Evolutionary conservation across 345 rosid species (phyloP), one percentile per base, ranked within the genome.

Genomic region (Populus simonii): DNA sequence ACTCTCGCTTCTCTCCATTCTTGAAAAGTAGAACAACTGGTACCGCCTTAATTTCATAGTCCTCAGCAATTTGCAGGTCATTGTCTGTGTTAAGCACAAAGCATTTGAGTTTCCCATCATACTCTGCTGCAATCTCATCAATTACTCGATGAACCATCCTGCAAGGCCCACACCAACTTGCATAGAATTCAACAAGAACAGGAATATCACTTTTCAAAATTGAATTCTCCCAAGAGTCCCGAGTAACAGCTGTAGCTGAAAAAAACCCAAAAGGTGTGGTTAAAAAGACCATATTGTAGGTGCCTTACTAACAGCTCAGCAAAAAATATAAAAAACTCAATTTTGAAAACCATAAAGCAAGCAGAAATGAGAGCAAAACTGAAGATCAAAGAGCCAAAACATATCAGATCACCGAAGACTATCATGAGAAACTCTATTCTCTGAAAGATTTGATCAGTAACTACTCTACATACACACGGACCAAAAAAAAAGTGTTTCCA

Each of bases 1-100:
- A 78, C 79, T 93, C 98, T 20, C 78, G 79, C 82, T 91, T 95
- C 83, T 85, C 89, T 3, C 99, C 98, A 18, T 93, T 90, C 87
- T 95, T 93, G 86, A 93, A 93, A 31, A 95, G 89, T 67, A 93
- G 66, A 75, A 95, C 98, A 78, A 95, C 96, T 0, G 99, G 97
- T 0, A 93, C 98, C 31, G 97, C 98, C 85, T 95, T 95, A 11
- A 95, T 84, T 74, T 90, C 98, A 27, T 90, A 92, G 67, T 89
- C 87, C 80, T 95, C 92, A 1, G 99, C 96, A 69, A 95, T 82
- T 20, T 78, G 66, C 73, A 83, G 80, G 88, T 95, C 93, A 72
- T 33, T 75, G 84, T 95, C 99, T 12, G 97, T 87, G 75, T 95
- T 89, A 45, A 93, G 87, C 12, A 92, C 83, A 73, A 84, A 93